Evolutionary conservation across 2,329 filamentous ascomycete species (phyloP).

Genomic region (Aspergillus sp.): DNA sequence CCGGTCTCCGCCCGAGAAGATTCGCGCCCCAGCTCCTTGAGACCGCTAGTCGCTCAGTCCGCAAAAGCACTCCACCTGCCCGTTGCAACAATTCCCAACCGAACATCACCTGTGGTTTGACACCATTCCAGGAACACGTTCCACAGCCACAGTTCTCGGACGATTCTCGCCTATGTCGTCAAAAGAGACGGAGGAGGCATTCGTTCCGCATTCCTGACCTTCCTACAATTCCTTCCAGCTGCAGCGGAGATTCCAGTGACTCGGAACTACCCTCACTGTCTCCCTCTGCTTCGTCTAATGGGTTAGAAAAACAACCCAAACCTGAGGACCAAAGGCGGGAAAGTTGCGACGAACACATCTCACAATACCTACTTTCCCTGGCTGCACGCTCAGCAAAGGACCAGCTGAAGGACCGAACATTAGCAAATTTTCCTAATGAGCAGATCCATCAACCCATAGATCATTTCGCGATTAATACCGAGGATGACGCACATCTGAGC

Average conservation of each 20-base stretch:
- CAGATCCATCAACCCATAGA: conserved; percentile 39
- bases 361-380: conserved; percentile 68
- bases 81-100: conserved; percentile 27
- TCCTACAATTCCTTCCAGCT: conserved; percentile 55
- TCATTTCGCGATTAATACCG: conserved; percentile 39
- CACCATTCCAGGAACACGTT: conserved; percentile 48
- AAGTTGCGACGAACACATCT: conserved; percentile 67
- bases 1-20: conserved; percentile 14
- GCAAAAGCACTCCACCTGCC: conserved; percentile 23
- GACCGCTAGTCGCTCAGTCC: conserved; percentile 23
- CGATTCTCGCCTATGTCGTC: conserved; percentile 31
- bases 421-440: conserved; percentile 44
- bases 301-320: conserved; percentile 28
- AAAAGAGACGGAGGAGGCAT: conserved; percentile 36
- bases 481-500: conserved; percentile 29
- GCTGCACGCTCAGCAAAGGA: conserved; percentile 72
- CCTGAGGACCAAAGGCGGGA: conserved; percentile 27
- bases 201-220: conserved; percentile 55
- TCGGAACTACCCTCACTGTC: conserved; percentile 40
- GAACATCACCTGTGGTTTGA: conserved; percentile 1
- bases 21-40: conserved; percentile 28
- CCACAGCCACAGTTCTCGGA: conserved; percentile 40
- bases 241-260: conserved; percentile 41
- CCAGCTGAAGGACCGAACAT: conserved; percentile 60
- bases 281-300: conserved; percentile 19